Evolutionary conservation across 805 yeast genomes (phyloP), one percentile per base, ranked within the genome.

Genomic region (Teunomyces tritomae): DNA sequence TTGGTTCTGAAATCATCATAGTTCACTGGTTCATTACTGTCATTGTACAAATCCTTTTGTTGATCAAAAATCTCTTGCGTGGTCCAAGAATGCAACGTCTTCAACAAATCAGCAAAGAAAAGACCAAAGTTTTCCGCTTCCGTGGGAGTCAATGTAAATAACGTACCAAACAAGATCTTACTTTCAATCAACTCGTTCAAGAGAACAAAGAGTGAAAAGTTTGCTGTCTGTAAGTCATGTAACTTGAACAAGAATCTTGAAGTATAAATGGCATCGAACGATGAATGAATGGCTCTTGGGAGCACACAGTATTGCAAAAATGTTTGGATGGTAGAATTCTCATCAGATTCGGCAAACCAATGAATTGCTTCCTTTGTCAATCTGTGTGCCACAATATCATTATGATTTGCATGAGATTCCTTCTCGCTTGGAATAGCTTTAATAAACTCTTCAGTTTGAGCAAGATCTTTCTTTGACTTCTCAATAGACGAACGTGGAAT

Each of bases 61-160:
- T 47, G 28, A 1, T 55, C 49, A 55, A 71, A 80, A 0, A 45
- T 40, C 0, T 56, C 64, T 9, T 65, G 64, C 8, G 61, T 52
- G 1, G 61, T 59, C 74, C 87, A 79, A 52, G 57, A 49, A 47
- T 79, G 77, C 37, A 84, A 68, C 17, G 64, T 65, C 5, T 62
- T 66, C 37, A 89, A 66, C 1, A 86, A 51, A 20, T 80, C 83
- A 24, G 80, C 71, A 55, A 81, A 79, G 55, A 91, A 90, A 9
- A 88, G 64, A 3, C 96, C 96, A 33, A 90, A 63, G 59, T 87
- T 87, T 56, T 90, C 96, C 1, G 96, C 83, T 59, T 91, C 97
- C 3, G 74, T 65, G 0, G 88, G 77, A 0, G 97, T 87, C 46
- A 83, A 78, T 1, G 92, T 80, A 55, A 79, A 84, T 9, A 90